Evolutionary conservation across 2,329 filamentous ascomycete species (phyloP), one percentile per base, ranked within the genome.

Genomic region (Raffaelea ambrosiae): DNA sequence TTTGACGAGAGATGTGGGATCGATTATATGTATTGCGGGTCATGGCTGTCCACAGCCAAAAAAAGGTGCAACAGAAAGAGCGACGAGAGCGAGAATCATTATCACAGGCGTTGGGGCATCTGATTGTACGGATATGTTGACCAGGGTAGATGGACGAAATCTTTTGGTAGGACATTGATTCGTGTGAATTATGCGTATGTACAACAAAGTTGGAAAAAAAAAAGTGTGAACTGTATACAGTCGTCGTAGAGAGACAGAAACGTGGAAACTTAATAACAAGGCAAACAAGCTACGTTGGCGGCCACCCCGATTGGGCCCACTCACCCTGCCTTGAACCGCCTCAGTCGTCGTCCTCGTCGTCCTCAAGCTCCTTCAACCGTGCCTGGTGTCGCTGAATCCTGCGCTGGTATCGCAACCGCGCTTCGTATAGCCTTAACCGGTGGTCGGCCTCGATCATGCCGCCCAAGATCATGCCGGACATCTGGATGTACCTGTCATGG

Each of bases 381-480:
- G 83, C 83, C 59, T 77, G 74, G 53, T 89, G 82, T 31, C 76
- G 69, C 43, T 76, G 68, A 49, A 83, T 61, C 50, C 83, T 76
- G 58, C 81, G 79, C 57, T 84, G 76, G 60, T 80, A 73, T 51
- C 85, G 71, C 53, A 88, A 68, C 40, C 70, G 69, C 13, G 79
- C 70, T 62, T 89, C 84, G 57, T 86, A 87, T 50, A 74, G 68
- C 46, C 83, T 74, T 57, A 90, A 70, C 44, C 81, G 73, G 48
- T 71, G 66, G 59, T 91, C 86, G 3, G 85, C 86, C 67, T 88
- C 84, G 47, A 90, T 74, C 74, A 86, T 86, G 58, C 80, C 75
- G 40, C 86, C 86, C 31, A 88, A 59, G n/a, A 86, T 82, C 86
- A 90, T 90, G 51, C 81, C 83, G n/a, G 83, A 86, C 83, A 89